Conservation (phyloP, 345 rosid genomes). For the Hevea brasiliensis region DNA sequence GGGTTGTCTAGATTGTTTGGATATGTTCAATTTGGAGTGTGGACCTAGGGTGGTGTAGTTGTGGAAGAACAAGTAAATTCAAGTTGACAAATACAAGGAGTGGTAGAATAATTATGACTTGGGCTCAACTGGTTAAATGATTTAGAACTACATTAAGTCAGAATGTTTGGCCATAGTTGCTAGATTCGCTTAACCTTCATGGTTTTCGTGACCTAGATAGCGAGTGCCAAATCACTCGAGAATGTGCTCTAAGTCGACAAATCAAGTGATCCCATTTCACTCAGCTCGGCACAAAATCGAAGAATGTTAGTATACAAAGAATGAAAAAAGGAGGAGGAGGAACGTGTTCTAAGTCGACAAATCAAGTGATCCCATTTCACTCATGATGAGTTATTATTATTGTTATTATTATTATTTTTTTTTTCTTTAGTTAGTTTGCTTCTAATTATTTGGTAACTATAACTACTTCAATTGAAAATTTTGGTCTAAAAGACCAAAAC, state of each 20-base stretch:
- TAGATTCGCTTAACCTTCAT: no score
- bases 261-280: no score
- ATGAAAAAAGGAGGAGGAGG: no score
- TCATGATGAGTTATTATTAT: no score
- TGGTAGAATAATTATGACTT: not conserved
- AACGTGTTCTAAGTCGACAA: no score
- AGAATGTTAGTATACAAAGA: no score
- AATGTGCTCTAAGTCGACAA: no score
- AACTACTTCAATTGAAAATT: not conserved
- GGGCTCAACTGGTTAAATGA: not conserved
- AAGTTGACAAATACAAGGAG: not conserved
- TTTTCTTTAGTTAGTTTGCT: not conserved
- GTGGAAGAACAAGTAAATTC: not conserved
- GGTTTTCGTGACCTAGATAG: no score
- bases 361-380: no score
- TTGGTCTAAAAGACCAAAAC: not conserved
- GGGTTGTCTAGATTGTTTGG: not conserved
- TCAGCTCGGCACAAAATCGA: no score
- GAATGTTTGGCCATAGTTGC: not conserved
- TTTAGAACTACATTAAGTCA: not conserved
- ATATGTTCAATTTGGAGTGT: not conserved
- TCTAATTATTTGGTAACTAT: not conserved
- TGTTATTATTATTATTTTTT: not conserved
- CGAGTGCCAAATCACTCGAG: no score
- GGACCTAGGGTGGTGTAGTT: not conserved